Percentiles rank a stretch among this genome's conserved stretches.
These are phyloP conservation scores for Rhodotorula taiwanensis DNA, from an alignment of 768 basidiomycete species.

Conservation along the genomic window DNA sequence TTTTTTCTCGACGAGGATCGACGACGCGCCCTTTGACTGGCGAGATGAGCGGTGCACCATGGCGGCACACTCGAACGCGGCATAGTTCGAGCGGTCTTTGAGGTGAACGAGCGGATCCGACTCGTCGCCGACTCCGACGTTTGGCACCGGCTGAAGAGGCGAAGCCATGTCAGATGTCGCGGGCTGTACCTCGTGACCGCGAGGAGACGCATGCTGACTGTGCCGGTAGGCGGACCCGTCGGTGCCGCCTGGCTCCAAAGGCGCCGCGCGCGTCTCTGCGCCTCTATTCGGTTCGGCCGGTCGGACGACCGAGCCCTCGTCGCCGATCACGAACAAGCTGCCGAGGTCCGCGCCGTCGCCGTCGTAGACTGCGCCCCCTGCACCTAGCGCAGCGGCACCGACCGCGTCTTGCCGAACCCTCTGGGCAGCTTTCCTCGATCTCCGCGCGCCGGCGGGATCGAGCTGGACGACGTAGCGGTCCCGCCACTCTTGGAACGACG, in stretches of 20 bases:
- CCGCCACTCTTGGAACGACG: constrained; percentile 87
- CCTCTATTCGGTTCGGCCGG: too few species aligned
- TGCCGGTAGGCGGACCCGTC: too few species aligned
- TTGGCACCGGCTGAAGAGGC: constrained; percentile 31
- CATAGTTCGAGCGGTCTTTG: constrained; percentile 89
- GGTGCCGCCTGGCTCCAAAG: too few species aligned
- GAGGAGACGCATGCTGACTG: too few species aligned
- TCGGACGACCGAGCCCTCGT: not conserved
- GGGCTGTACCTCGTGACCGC: accelerated
- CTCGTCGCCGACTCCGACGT: constrained; percentile 35
- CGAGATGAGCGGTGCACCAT: constrained; percentile 78
- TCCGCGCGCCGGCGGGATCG: constrained; percentile 17
- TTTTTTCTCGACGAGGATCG: constrained; percentile 73
- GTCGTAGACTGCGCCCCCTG: not conserved
- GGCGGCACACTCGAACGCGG: constrained; percentile 84
- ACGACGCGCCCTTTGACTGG: constrained; percentile 69
- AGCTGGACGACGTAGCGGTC: constrained; percentile 55
- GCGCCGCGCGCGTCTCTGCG: too few species aligned
- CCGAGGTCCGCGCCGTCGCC: constrained; percentile 12
- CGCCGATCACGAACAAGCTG: not conserved
- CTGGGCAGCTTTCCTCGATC: constrained; percentile 30
- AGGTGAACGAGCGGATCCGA: constrained; percentile 44
- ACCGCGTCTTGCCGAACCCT: constrained; percentile 26
- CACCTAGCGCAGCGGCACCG: not conserved
- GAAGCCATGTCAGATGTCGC: not conserved